Evolutionary conservation across 495 filamentous ascomycete species (phyloP), one percentile per base, ranked within the genome.

Genomic region (Aspergillus biplanus): DNA sequence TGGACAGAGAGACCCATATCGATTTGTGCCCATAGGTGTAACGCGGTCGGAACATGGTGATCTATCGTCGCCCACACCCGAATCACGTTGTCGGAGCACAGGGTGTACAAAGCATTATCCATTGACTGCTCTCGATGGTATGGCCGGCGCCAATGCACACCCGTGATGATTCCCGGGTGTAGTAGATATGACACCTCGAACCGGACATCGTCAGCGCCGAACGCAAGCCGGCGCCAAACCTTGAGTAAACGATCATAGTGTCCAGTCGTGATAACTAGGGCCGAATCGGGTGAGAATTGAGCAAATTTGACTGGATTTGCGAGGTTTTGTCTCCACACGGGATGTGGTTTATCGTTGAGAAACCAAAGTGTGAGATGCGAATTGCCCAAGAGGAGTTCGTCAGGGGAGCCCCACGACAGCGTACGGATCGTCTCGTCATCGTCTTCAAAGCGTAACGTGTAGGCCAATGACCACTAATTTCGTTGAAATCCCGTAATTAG

Each of bases 171-270:
- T 52, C 83, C 79, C 2, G 92, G 93, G 74, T 99, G 95, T 12
- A 88, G 78, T 1, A 99, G 85, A 75, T 99, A 99, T 5, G 87
- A 86, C 69, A 93, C 91, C 67, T 98, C 95, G 72, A 97, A 97
- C 34, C 90, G 86, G 27, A 90, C 90, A 67, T 94, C 90, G 63
- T 90, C 88, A 11, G 86, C 83, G 16, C 91, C 92, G 73, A 92
- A 97, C n/a, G 89, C 90, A 18, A 96, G 77, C 64, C 94, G 82
- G 63, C 92, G 85, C 95, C 95, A 99, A 70, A 98, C 83, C 76
- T 98, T 99, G 53, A 94, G 86, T 21, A 98, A 79, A 46, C 89
- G 84, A 70, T 98, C 95, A 71, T 91, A 87, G 52, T 78, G 77
- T 35, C 92, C 92, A 8, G 92, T 86, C 5, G 92, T 92, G 11